These are phyloP conservation scores for Daldinia loculata DNA, from an alignment of 495 filamentous ascomycete genomes.

Conservation along the genomic window DNA sequence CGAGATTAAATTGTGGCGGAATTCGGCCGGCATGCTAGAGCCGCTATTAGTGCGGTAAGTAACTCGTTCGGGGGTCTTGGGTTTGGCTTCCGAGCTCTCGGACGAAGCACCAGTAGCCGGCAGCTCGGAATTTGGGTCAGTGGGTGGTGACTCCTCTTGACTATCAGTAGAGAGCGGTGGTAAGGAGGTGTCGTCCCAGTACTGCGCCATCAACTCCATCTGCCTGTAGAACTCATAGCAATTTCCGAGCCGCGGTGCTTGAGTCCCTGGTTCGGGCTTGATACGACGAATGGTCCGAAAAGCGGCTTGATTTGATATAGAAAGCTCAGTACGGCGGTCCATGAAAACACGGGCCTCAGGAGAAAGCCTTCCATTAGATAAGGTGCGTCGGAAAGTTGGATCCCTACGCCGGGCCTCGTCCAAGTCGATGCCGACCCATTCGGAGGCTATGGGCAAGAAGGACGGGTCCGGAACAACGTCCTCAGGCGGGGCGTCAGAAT, in stretches of 20 bases:
- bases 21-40: constrained; percentile 76
- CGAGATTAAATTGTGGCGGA: constrained; percentile 73
- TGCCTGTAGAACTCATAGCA: constrained; percentile 67
- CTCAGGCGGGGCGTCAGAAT: constrained; percentile 51
- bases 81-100: constrained; percentile 23
- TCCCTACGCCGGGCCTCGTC: constrained; percentile 56
- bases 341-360: constrained; percentile 60
- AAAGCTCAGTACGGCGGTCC: constrained; percentile 63
- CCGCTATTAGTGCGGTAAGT: constrained; percentile 67
- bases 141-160: constrained; percentile 21
- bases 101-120: background rate
- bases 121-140: constrained; percentile 20
- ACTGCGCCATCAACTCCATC: constrained; percentile 60
- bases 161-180: constrained; percentile 25
- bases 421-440: constrained; percentile 55
- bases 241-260: constrained; percentile 59
- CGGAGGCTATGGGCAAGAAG: constrained; percentile 56
- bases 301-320: constrained; percentile 56
- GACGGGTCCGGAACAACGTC: constrained; percentile 59
- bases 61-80: constrained; percentile 28
- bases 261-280: constrained; percentile 56
- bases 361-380: constrained; percentile 57
- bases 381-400: constrained; percentile 51
- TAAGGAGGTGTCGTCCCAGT: constrained; percentile 63
- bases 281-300: constrained; percentile 63